Percentiles rank a stretch among this genome's conserved stretches.
These are phyloP conservation scores for Saccharomycopsis amapae DNA, from an alignment of 805 yeast species.

Conservation along the genomic window DNA sequence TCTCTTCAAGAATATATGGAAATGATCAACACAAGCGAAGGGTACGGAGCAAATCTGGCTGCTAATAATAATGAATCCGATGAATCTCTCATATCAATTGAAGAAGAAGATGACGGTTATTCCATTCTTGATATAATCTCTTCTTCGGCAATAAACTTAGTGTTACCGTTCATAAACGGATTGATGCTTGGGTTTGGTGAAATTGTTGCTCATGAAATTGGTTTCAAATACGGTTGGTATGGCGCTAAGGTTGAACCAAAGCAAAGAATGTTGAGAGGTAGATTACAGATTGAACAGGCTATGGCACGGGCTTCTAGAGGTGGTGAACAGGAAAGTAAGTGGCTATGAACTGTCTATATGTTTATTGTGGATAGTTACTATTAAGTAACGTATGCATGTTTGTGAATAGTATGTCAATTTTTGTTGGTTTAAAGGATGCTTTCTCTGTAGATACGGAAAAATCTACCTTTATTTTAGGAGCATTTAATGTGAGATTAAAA, in stretches of 20 bases:
- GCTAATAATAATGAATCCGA: conserved; percentile 7
- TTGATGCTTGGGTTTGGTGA: conserved; percentile 96
- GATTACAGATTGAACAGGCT: conserved; percentile 1
- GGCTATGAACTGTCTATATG: conserved; percentile 2
- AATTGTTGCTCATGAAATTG: conserved; percentile 86
- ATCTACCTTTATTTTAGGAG: no score
- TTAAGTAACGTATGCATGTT: no score
- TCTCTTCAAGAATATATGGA: conserved; percentile 8
- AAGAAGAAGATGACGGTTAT: neutral
- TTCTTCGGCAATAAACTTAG: conserved; percentile 62
- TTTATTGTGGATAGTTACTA: no score
- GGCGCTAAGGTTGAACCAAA: conserved; percentile 46
- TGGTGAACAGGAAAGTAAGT: conserved; percentile 3
- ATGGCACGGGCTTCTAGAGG: no score
- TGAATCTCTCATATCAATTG: conserved; percentile 2
- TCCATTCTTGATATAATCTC: conserved; percentile 34
- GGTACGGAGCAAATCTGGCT: neutral
- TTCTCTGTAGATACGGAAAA: no score
- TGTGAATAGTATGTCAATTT: no score
- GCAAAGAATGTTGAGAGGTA: conserved; percentile 4
- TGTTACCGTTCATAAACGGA: conserved; percentile 87
- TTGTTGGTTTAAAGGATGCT: no score
- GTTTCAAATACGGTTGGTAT: conserved; percentile 69
- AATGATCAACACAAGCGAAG: neutral
- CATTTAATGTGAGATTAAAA: no score